Conservation (phyloP, 2,329 filamentous ascomycete species). For the Colletotrichum graminicola region DNA sequence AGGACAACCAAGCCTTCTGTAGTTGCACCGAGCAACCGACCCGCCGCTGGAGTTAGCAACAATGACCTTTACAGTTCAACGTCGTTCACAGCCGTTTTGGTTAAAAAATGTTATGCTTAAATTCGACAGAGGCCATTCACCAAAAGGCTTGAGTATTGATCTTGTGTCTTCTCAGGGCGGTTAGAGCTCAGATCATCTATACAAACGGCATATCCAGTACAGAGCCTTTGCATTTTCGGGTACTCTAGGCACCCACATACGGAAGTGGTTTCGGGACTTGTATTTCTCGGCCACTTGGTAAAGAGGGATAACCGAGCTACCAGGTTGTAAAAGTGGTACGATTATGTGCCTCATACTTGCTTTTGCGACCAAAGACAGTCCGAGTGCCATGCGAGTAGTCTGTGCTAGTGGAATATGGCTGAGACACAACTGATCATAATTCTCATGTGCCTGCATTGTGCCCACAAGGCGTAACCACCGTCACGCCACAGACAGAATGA, state of each 20-base stretch:
- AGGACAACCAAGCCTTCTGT: not conserved
- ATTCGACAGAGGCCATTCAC: not conserved
- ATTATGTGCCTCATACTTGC: not conserved
- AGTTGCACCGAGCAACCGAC: not conserved
- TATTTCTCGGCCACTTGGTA: not conserved
- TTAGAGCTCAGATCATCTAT: too few species aligned
- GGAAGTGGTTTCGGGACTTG: not conserved
- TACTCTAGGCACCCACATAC: too few species aligned
- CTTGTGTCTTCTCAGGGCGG: too few species aligned
- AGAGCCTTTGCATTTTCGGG: not conserved
- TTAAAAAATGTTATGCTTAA: not conserved
- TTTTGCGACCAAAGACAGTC: not conserved
- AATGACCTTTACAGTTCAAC: not conserved
- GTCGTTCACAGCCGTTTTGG: not conserved
- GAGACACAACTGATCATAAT: not conserved
- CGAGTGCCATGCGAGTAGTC: not conserved
- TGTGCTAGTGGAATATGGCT: not conserved
- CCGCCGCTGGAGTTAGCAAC: not conserved
- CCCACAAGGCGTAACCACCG: not conserved
- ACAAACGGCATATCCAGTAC: too few species aligned
- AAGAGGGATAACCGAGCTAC: not conserved
- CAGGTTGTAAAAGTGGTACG: constrained; percentile 5
- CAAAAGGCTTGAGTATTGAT: fast-evolving
- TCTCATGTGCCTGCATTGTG: not conserved
- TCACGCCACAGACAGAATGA: not conserved